These are phyloP conservation scores for Stylonectria norvegica DNA, from an alignment of 2,329 filamentous ascomycete species.

Conservation along the genomic window DNA sequence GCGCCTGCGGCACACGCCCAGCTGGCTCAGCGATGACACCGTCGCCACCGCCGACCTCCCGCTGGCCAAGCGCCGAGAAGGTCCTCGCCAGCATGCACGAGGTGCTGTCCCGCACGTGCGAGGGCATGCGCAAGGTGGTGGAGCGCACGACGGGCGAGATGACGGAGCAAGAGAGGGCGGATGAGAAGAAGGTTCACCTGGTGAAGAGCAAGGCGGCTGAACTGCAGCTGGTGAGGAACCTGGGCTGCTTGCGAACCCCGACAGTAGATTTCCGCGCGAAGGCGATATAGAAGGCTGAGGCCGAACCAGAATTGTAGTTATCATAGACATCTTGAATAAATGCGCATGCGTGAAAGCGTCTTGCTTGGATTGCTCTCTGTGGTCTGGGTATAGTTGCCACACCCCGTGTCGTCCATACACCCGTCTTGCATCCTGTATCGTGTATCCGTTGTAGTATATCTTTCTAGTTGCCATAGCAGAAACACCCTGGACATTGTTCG, in stretches of 20 bases:
- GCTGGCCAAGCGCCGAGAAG: conserved; percentile 73
- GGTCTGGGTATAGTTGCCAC: too few species aligned
- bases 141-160: conserved; percentile 41
- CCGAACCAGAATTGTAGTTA: not conserved
- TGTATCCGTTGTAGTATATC: too few species aligned
- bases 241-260: conserved; percentile 65
- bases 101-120: conserved; percentile 67
- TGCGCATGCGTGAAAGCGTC: conserved; percentile 8
- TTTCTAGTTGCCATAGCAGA: too few species aligned
- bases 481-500: too few species aligned
- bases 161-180: conserved; percentile 43
- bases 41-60: conserved; percentile 70
- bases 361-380: conserved; percentile 3
- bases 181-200: conserved; percentile 60
- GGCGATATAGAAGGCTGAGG: conserved; percentile 44
- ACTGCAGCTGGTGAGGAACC: conserved; percentile 75
- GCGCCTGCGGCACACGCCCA: conserved; percentile 49
- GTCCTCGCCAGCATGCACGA: conserved; percentile 91
- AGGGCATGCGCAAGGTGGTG: conserved; percentile 55
- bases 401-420: not conserved
- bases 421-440: conserved; percentile 4
- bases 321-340: conserved; percentile 15
- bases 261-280: conserved; percentile 59
- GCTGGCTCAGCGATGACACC: conserved; percentile 75
- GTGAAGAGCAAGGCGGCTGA: conserved; percentile 82